A percentile compares a stretch with the other conserved stretches of the same genome.
phyloP scores from a whole-genome alignment of 2,329 filamentous ascomycete species.

The Cryphonectria radicalis region DNA sequence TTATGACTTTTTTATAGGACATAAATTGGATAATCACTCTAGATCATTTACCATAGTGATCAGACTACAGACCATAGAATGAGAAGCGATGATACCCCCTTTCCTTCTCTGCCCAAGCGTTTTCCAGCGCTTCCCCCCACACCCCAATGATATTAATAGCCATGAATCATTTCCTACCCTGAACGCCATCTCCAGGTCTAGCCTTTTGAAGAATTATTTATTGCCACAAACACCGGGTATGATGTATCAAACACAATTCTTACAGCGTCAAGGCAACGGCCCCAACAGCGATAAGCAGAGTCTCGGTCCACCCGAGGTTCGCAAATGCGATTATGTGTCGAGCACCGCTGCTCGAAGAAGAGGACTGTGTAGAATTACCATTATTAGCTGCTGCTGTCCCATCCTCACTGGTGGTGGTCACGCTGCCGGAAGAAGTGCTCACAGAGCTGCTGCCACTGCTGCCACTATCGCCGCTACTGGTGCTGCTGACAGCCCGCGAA shows the following conservation, averaged over 20 bases:
- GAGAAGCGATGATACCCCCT: neutral
- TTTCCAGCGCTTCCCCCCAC: neutral
- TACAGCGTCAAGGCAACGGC: constrained; percentile 10
- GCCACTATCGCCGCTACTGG: constrained; percentile 17
- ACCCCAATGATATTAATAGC: neutral
- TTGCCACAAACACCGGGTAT: constrained; percentile 5
- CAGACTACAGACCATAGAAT: neutral
- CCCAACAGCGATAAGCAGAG: constrained; percentile 13
- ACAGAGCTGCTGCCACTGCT: constrained; percentile 14
- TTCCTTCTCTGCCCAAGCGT: neutral
- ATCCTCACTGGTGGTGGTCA: neutral
- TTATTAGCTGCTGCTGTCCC: constrained; percentile 3
- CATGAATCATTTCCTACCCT: neutral
- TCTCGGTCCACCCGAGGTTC: constrained; percentile 7
- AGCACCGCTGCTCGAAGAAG: constrained; percentile 4
- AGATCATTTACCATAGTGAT: neutral
- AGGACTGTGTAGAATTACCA: neutral
- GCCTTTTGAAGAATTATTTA: neutral
- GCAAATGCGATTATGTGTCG: neutral
- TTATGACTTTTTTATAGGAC: neutral
- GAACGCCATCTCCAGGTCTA: constrained; percentile 7
- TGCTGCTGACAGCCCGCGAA: constrained; percentile 10
- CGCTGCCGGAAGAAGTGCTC: constrained; percentile 11
- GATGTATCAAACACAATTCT: neutral
- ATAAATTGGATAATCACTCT: neutral